Base-by-base conservation (phyloP, 805 yeast species). In the Clavispora santaluciae region DNA sequence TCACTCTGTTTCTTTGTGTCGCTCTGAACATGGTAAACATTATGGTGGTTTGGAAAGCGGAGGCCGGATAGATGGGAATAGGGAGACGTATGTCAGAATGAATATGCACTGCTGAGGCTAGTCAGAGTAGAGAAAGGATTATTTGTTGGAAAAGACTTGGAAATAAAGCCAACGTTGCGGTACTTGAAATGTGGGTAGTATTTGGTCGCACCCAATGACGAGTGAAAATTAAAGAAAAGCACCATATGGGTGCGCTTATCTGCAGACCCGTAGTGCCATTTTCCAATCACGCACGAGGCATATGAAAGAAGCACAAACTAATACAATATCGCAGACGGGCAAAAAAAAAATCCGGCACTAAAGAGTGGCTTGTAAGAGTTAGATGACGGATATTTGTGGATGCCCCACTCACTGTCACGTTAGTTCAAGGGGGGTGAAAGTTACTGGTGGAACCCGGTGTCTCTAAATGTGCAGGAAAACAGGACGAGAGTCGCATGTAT, bases 1-100 rank as follows among this genome's bases (percentile, higher is more conserved):
- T 81, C 38, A 83, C 64, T 46, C 66, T 66, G 41, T 70, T 69
- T 55, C 85, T 70, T 36, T 72, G 70, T 4, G 78, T 67, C 9
- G 86, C 86, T 61, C 69, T 78, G 53, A 67, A 75, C 83, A 78
- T 79, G 17, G 22, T 31, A 15, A 12, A 15, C 17, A 24, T 11
- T 23, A 24, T 35, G 21, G 13, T 17, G 23, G 22, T n/a, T 21
- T 34, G 28, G 6, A 10, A 15, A 3, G 35, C 11, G 21, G 18
- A 8, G 35, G n/a, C n/a, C n/a, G n/a, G n/a, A n/a, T n/a, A n/a
- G n/a, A n/a, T n/a, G n/a, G n/a, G n/a, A n/a, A n/a, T n/a, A n/a
- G n/a, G n/a, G n/a, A n/a, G n/a, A n/a, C n/a, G n/a, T n/a, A n/a
- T n/a, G n/a, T n/a, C n/a, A n/a, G n/a, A n/a, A n/a, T n/a, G n/a